phyloP scores from a whole-genome alignment of 331 rosid genomes.

The Malus hybrid region DNA sequence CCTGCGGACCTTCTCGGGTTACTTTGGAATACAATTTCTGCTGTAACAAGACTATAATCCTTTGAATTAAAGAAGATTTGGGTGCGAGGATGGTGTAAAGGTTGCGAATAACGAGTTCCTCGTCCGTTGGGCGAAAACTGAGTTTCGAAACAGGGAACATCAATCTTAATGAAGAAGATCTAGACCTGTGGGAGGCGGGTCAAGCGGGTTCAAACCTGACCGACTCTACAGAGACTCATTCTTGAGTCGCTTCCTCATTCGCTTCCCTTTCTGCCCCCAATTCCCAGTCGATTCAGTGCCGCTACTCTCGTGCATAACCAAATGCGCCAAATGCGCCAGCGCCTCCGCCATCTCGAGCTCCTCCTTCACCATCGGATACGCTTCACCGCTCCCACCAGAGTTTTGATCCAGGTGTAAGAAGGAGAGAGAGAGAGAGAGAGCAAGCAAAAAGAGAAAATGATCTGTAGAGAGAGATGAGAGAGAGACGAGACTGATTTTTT shows the following conservation, averaged over 20 bases:
- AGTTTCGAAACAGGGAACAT: too few species aligned
- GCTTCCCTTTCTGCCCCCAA: slow-evolving; percentile 32
- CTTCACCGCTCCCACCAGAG: not conserved
- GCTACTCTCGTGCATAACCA: slow-evolving; percentile 42
- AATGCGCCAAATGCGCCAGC: slow-evolving; percentile 59
- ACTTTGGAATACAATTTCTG: too few species aligned
- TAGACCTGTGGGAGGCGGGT: slow-evolving; percentile 14
- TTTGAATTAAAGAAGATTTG: too few species aligned
- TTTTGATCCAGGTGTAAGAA: too few species aligned
- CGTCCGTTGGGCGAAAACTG: too few species aligned
- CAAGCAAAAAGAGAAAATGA: too few species aligned
- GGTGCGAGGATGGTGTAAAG: too few species aligned
- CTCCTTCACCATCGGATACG: slow-evolving; percentile 47
- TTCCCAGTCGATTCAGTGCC: slow-evolving; percentile 16
- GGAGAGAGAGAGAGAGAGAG: too few species aligned
- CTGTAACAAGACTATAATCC: too few species aligned
- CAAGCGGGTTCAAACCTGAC: slow-evolving; percentile 13
- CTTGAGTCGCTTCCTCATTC: slow-evolving; percentile 30
- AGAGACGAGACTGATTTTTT: not conserved
- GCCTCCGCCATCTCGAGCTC: slow-evolving; percentile 98
- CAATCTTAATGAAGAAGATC: slow-evolving; percentile 23
- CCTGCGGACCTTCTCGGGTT: too few species aligned
- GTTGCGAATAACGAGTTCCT: too few species aligned
- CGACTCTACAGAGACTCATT: slow-evolving; percentile 31
- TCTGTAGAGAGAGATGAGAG: too few species aligned